Evolutionary conservation across 2,329 filamentous ascomycete species (phyloP).

Genomic region (Neonectria faginata): DNA sequence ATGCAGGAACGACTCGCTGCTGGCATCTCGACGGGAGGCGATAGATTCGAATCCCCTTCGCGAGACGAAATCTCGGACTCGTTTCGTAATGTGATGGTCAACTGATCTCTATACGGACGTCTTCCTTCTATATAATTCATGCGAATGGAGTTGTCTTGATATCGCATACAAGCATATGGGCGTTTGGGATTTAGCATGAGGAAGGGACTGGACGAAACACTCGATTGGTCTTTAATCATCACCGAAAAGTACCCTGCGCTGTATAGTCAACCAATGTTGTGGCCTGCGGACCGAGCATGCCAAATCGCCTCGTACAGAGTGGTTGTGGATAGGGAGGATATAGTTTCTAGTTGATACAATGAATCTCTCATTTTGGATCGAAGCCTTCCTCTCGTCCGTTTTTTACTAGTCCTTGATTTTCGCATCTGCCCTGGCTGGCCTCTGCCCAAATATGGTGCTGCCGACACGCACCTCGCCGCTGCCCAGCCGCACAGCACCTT

Average conservation of each 20-base stretch:
- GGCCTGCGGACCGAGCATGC: conserved; percentile 27
- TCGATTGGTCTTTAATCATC: conserved; percentile 39
- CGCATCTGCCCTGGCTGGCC: conserved; percentile 83
- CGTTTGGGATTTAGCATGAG: conserved; percentile 47
- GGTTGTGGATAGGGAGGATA: conserved; percentile 37
- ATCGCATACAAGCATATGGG: conserved; percentile 48
- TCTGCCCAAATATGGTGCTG: conserved; percentile 90
- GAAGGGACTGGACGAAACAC: conserved; percentile 39
- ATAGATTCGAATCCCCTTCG: conserved; percentile 56
- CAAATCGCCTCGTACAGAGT: conserved; percentile 29
- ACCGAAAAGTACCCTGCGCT: conserved; percentile 35
- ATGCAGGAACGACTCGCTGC: conserved; percentile 85
- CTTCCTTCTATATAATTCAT: conserved; percentile 42
- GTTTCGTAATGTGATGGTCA: conserved; percentile 69
- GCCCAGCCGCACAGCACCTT: conserved; percentile 84
- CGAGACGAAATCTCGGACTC: conserved; percentile 65
- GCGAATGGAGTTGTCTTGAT: conserved; percentile 44
- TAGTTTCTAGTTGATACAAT: conserved; percentile 44
- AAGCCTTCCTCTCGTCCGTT: conserved; percentile 13
- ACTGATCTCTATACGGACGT: conserved; percentile 38
- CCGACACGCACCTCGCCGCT: conserved; percentile 92
- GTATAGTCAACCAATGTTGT: conserved; percentile 28
- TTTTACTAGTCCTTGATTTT: conserved; percentile 66
- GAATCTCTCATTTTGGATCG: conserved; percentile 40
- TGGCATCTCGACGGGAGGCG: conserved; percentile 59